A percentile compares a stretch with the other conserved stretches of the same genome.
These are phyloP conservation scores for Colletotrichum lentis DNA, from an alignment of 2,329 filamentous ascomycete genomes.

Conservation along the genomic window DNA sequence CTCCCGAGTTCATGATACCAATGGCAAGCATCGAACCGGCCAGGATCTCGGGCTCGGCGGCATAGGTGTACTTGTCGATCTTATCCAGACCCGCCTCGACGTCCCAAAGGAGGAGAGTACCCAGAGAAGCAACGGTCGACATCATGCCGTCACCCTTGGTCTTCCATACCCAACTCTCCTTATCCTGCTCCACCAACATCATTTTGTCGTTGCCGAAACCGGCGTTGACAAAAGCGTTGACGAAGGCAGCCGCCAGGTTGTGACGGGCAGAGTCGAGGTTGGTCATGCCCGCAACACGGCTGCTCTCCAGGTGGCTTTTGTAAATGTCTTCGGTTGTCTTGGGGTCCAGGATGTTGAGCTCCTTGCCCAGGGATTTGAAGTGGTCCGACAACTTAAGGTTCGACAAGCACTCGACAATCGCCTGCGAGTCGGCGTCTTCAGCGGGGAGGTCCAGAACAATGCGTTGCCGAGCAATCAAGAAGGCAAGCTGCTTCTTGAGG, in stretches of 20 bases:
- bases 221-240: conserved; percentile 96
- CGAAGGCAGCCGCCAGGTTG: conserved; percentile 94
- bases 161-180: conserved; percentile 98
- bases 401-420: conserved; percentile 82
- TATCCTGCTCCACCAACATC: conserved; percentile 90
- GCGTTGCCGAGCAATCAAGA: conserved; percentile 89
- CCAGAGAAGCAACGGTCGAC: conserved; percentile 92
- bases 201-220: conserved; percentile 96
- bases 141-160: conserved; percentile 98
- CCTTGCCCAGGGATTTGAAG: conserved; percentile 93
- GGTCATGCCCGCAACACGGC: conserved; percentile 87
- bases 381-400: conserved; percentile 89
- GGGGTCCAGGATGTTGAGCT: conserved; percentile 94
- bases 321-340: conserved; percentile 99
- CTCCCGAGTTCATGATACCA: conserved; percentile 94
- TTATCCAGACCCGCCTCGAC: conserved; percentile 90
- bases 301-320: conserved; percentile 98
- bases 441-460: conserved; percentile 77
- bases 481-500: conserved; percentile 91
- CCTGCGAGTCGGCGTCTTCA: conserved; percentile 73
- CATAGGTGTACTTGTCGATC: conserved; percentile 93
- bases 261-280: conserved; percentile 95
- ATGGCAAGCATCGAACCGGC: conserved; percentile 92
- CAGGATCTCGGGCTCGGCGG: conserved; percentile 81
- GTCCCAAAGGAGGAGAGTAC: conserved; percentile 92